A percentile compares a stretch with the other conserved stretches of the same genome.
Evolutionary conservation across 345 rosid genomes (phyloP).

Genomic region (Bruguiera sexangula): DNA sequence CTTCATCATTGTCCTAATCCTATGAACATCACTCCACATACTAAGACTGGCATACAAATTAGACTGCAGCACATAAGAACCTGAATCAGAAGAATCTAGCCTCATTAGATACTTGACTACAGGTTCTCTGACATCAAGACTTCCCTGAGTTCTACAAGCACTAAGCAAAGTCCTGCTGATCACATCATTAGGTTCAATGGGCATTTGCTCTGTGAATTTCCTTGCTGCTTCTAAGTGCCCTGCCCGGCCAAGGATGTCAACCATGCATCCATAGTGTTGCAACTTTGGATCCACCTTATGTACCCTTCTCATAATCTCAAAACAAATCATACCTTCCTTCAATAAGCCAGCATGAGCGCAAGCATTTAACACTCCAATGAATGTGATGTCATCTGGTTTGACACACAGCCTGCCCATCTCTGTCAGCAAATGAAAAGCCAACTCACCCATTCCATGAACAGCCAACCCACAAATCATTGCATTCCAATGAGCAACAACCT

Average conservation of each 20-base stretch:
- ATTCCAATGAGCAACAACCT: slow-evolving; percentile 48
- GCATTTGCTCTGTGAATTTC: slow-evolving; percentile 40
- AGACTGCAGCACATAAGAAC: slow-evolving; percentile 42
- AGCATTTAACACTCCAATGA: slow-evolving; percentile 38
- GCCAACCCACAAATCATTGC: slow-evolving; percentile 51
- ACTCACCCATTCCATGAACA: slow-evolving; percentile 43
- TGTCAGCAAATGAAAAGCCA: slow-evolving; percentile 37
- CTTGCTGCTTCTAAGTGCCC: slow-evolving; percentile 40
- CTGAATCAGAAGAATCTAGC: slow-evolving; percentile 26
- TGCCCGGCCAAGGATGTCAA: slow-evolving; percentile 47
- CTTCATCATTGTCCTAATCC: slow-evolving; percentile 42
- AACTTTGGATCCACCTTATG: slow-evolving; percentile 38
- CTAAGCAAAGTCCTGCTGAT: slow-evolving; percentile 42
- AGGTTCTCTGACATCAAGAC: slow-evolving; percentile 24
- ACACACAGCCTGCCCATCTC: slow-evolving; percentile 34
- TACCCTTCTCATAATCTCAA: slow-evolving; percentile 47
- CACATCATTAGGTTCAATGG: slow-evolving; percentile 42
- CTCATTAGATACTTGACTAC: slow-evolving; percentile 30
- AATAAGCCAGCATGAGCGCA: slow-evolving; percentile 44
- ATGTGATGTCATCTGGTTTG: slow-evolving; percentile 45
- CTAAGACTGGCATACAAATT: slow-evolving; percentile 43
- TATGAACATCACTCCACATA: slow-evolving; percentile 35
- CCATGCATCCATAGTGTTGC: slow-evolving; percentile 54
- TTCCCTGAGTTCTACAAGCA: slow-evolving; percentile 34
- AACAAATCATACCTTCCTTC: slow-evolving; percentile 49